phyloP scores from a whole-genome alignment of 768 basidiomycete species.

The Termitomyces sp. region DNA sequence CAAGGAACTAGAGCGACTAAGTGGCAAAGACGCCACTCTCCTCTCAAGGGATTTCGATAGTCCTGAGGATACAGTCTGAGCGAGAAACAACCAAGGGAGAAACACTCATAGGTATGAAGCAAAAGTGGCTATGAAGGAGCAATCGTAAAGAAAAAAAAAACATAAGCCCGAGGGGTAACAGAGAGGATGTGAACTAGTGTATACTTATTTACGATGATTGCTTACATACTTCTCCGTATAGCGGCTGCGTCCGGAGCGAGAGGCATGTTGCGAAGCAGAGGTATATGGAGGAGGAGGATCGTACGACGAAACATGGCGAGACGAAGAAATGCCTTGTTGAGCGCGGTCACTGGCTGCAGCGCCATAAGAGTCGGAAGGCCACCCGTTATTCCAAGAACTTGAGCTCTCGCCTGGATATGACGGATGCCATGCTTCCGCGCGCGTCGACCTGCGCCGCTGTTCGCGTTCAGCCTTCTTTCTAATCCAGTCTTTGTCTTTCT shows the following conservation, averaged over 20 bases:
- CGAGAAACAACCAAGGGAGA: slow-evolving; percentile 5
- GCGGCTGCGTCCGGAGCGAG: slow-evolving; percentile 5
- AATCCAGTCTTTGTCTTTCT: slow-evolving; percentile 4
- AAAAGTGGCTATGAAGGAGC: neutral
- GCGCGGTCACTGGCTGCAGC: neutral
- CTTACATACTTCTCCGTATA: neutral
- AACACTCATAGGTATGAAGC: neutral
- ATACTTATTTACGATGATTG: neutral
- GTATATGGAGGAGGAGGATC: slow-evolving; percentile 7
- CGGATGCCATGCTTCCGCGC: neutral
- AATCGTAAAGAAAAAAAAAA: neutral
- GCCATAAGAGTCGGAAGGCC: neutral
- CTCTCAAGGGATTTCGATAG: slow-evolving; percentile 2
- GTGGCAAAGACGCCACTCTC: neutral
- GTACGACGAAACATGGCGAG: slow-evolving; percentile 5
- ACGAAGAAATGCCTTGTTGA: slow-evolving; percentile 3
- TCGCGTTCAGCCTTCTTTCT: slow-evolving; percentile 2
- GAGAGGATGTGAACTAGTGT: neutral
- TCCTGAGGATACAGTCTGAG: slow-evolving; percentile 1
- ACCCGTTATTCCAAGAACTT: slow-evolving; percentile 1
- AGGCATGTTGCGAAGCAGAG: slow-evolving; percentile 8
- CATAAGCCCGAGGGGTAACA: neutral
- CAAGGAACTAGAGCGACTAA: neutral
- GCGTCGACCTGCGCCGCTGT: neutral
- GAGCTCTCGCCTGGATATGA: neutral